Conservation (phyloP, 345 rosid species). For the Raphanus raphanistrum region DNA sequence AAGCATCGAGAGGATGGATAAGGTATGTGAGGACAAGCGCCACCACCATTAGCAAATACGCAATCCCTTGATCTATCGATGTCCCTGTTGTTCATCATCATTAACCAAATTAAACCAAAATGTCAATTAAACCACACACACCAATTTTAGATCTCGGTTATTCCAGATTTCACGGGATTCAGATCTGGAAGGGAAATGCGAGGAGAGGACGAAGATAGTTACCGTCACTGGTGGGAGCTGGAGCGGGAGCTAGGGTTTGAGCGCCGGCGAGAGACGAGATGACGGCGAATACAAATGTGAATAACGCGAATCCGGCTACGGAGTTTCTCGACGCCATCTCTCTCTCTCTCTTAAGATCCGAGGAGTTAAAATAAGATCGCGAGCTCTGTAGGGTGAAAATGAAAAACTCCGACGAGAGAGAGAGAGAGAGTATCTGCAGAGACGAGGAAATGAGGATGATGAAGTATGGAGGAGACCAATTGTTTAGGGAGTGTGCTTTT, state of each 20-base stretch:
- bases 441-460: background rate
- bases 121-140: background rate
- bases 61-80: conserved; percentile 73
- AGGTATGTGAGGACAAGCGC: conserved; percentile 71
- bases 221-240: conserved; percentile 74
- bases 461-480: conserved; percentile 5
- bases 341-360: background rate
- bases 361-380: background rate
- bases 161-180: conserved; percentile 16
- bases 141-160: background rate
- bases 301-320: conserved; percentile 29
- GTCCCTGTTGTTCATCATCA: conserved; percentile 44
- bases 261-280: conserved; percentile 42
- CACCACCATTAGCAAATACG: conserved; percentile 69
- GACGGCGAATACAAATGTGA: conserved; percentile 40
- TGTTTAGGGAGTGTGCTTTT: background rate
- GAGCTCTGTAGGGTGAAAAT: conserved; percentile 17
- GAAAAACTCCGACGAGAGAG: conserved; percentile 25
- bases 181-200: conserved; percentile 32
- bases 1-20: conserved; percentile 61
- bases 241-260: conserved; percentile 52
- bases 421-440: background rate
- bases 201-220: background rate
- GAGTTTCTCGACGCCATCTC: conserved; percentile 28
- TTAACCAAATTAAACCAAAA: background rate